Conservation (phyloP, 257 asterid species). For the Nicotiana obtusifolia region DNA sequence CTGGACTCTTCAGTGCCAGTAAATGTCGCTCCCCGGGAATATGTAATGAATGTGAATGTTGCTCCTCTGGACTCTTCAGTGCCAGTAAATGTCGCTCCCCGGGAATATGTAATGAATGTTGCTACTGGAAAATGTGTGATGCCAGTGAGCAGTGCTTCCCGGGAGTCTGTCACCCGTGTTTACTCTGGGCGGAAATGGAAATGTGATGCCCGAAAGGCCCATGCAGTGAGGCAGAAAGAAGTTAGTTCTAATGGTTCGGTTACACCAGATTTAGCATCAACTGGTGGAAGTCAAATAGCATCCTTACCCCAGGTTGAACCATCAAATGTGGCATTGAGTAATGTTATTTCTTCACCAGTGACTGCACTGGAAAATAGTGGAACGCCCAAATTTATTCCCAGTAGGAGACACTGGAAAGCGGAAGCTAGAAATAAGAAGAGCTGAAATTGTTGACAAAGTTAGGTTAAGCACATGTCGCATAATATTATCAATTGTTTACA, state of each 20-base stretch:
- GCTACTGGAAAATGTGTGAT: constrained; percentile 20
- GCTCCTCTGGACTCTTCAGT: constrained; percentile 26
- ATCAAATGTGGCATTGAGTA: constrained; percentile 10
- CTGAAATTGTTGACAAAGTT: constrained; percentile 11
- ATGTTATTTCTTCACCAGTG: constrained; percentile 14
- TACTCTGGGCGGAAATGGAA: constrained; percentile 78
- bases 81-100: constrained; percentile 26
- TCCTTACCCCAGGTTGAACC: constrained; percentile 15
- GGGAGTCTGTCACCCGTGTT: constrained; percentile 47
- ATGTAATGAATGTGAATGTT: constrained; percentile 19
- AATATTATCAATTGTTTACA: not conserved
- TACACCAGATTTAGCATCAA: constrained; percentile 14
- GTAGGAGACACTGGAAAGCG: constrained; percentile 82
- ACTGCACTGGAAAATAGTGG: constrained; percentile 18
- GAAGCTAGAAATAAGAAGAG: constrained; percentile 82
- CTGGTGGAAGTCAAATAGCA: constrained; percentile 22
- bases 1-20: constrained; percentile 20
- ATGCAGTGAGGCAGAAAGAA: constrained; percentile 34
- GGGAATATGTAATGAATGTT: constrained; percentile 10
- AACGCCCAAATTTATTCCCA: constrained; percentile 25
- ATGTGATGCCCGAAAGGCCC: constrained; percentile 76
- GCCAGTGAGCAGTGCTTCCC: constrained; percentile 3
- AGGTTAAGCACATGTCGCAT: not conserved
- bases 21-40: constrained; percentile 17
- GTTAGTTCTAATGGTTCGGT: not conserved